Conservation (phyloP, 768 basidiomycete species). For the Collybia sp. region DNA sequence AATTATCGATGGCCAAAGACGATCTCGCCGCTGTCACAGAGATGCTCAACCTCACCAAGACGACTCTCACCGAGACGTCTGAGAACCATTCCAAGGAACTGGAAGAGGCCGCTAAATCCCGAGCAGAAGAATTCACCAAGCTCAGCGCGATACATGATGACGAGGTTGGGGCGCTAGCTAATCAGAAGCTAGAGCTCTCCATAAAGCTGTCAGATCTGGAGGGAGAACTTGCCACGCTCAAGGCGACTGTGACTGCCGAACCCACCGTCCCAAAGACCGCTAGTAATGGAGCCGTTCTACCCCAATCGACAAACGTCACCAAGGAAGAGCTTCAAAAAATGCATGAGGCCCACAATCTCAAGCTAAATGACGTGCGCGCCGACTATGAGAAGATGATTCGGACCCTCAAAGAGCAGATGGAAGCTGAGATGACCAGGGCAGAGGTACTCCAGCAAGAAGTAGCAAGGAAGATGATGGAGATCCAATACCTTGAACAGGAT, state of each 20-base stretch:
- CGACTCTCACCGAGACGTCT: constrained; percentile 66
- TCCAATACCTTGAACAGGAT: constrained; percentile 73
- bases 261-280: constrained; percentile 52
- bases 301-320: constrained; percentile 49
- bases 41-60: constrained; percentile 62
- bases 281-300: constrained; percentile 33
- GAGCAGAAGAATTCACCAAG: constrained; percentile 67
- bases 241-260: constrained; percentile 49
- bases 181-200: constrained; percentile 60
- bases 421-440: constrained; percentile 41
- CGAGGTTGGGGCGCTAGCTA: constrained; percentile 50
- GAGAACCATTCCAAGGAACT: constrained; percentile 66
- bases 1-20: constrained; percentile 60
- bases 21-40: constrained; percentile 65
- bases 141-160: constrained; percentile 55
- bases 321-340: constrained; percentile 74
- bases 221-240: constrained; percentile 67
- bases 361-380: constrained; percentile 68
- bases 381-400: constrained; percentile 58
- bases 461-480: constrained; percentile 74
- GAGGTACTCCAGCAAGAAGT: constrained; percentile 58
- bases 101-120: constrained; percentile 67
- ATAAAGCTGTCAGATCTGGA: constrained; percentile 69
- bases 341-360: constrained; percentile 83
- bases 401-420: constrained; percentile 51